Conservation (phyloP, 176 grass and related monocot species). For the Oryza meyeriana region DNA sequence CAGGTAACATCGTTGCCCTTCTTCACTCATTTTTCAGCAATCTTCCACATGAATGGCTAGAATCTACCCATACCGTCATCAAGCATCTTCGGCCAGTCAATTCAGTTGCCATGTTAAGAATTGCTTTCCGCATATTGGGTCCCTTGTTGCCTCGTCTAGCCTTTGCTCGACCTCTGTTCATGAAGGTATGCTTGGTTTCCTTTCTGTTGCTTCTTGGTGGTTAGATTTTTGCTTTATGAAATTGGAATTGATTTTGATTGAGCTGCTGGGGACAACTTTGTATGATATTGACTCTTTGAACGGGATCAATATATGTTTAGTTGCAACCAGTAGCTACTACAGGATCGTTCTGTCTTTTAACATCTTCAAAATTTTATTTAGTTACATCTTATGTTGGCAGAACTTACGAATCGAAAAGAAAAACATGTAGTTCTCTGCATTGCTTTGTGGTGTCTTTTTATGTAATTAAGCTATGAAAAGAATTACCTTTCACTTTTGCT, state of each 20-base stretch:
- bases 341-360: slow-evolving; percentile 3
- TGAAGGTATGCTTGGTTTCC: slow-evolving; percentile 69
- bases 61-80: slow-evolving; percentile 88
- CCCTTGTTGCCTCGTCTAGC: slow-evolving; percentile 91
- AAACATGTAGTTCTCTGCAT: neutral
- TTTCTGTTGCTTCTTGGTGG: neutral
- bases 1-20: slow-evolving; percentile 94
- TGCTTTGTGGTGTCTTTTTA: neutral
- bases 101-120: slow-evolving; percentile 97
- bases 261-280: neutral
- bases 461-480: neutral
- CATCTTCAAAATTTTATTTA: neutral
- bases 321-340: neutral
- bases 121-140: slow-evolving; percentile 95
- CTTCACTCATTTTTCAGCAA: slow-evolving; percentile 95
- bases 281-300: neutral
- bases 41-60: slow-evolving; percentile 98
- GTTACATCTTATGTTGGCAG: neutral
- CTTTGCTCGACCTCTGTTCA: slow-evolving; percentile 90
- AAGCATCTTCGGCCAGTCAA: slow-evolving; percentile 91
- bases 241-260: neutral
- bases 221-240: neutral
- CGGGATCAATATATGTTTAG: slow-evolving; percentile 3
- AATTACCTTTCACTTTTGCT: neutral
- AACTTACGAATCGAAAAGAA: neutral